Evolutionary conservation across 805 yeast species (phyloP), one percentile per base, ranked within the genome.

Genomic region (Yamadazyma takamatsuzukensis): DNA sequence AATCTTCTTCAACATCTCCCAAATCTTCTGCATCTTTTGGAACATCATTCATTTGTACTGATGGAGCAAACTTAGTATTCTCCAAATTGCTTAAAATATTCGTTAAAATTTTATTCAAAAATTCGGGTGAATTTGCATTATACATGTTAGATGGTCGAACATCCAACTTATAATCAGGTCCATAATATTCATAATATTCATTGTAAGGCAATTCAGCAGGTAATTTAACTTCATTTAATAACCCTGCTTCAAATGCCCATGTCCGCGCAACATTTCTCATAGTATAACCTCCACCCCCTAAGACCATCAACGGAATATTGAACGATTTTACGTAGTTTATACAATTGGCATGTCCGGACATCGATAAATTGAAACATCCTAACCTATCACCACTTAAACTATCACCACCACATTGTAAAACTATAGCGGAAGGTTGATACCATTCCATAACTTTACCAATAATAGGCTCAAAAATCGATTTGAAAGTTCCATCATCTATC

Each of bases 201-300:
- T 90, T 89, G 68, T 87, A 89, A 4, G 97, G 97, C 43, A 89
- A 63, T 46, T 77, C 81, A n/a, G 80, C 61, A 16, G 86, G 84
- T 48, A 90, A 64, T 29, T 80, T 71, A 10, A 82, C 86, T 47
- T 85, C 82, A 44, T 93, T 81, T 53, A 90, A 71, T 17, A 93
- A 70, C 21, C 96, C 90, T 0, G 96, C 80, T 60, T 93, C 98
- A 52, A 72, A 89, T 2, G 96, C 77, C 97, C 98, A 90, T 9
- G 95, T 75, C 46, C 98, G 70, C 4, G 97, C 87, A 30, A 93
- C 98, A 55, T 93, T 93, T 56, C 97, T 75, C 74, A 95, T 94
- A 2, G 98, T 93, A 63, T 93, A 93, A 14, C 98, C 98, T 47
- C 98, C 98, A 30, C 98, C 98, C 25, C 98, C 98, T 14, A 93